Percentiles rank a stretch among this genome's conserved stretches.
These are phyloP conservation scores for Tylopilus sp. DNA, from an alignment of 768 basidiomycete species.

Conservation along the genomic window DNA sequence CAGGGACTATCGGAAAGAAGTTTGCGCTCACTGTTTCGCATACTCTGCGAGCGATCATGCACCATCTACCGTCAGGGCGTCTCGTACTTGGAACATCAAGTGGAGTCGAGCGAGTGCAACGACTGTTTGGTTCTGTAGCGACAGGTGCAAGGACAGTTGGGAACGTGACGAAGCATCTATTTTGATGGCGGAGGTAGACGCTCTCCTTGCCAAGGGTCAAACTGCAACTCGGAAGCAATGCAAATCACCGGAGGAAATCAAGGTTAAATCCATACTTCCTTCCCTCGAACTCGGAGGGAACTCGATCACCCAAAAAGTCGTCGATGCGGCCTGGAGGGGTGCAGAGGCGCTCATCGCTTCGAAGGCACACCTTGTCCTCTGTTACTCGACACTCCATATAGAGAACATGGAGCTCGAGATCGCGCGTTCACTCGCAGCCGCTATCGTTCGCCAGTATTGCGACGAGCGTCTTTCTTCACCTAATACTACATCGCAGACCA, in stretches of 20 bases:
- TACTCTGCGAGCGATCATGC: constrained; percentile 41
- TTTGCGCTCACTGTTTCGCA: constrained; percentile 62
- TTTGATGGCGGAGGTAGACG: constrained; percentile 32
- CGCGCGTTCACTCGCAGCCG: constrained; percentile 53
- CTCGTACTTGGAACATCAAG: constrained; percentile 45
- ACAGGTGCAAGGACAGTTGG: constrained; percentile 46
- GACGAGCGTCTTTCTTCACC: constrained; percentile 12
- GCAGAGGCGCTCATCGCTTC: constrained; percentile 34
- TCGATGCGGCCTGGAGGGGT: constrained; percentile 47
- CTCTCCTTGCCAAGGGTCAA: constrained; percentile 35
- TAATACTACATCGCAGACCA: background rate
- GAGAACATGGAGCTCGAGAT: constrained; percentile 56
- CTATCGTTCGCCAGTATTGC: constrained; percentile 43
- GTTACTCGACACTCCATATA: constrained; percentile 31
- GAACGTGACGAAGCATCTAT: constrained; percentile 32
- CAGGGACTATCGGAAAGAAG: constrained; percentile 62
- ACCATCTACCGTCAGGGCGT: constrained; percentile 11
- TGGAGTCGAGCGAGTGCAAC: constrained; percentile 30
- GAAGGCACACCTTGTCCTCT: constrained; percentile 22
- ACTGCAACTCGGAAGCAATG: constrained; percentile 27
- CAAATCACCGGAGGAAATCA: constrained; percentile 21
- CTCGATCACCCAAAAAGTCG: constrained; percentile 35
- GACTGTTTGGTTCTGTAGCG: constrained; percentile 58
- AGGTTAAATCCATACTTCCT: constrained; percentile 17
- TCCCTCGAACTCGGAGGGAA: constrained; percentile 7